Evolutionary conservation across 1,139 yeast genomes (phyloP).

Genomic region (Hyphopichia khmerensis): DNA sequence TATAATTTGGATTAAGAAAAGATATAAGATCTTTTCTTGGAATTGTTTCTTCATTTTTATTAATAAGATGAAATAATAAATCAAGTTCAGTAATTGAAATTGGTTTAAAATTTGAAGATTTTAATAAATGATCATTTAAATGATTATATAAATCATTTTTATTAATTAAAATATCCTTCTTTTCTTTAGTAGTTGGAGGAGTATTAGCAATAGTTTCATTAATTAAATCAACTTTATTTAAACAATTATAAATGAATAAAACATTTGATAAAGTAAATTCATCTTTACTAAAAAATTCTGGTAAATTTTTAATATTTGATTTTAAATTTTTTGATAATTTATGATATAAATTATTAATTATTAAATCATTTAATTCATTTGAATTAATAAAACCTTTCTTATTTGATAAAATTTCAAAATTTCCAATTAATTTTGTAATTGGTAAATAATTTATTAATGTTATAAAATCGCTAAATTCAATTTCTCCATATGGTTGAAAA

Average conservation of each 20-base stretch:
- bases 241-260: conserved; percentile 42
- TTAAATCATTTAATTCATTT: conserved; percentile 34
- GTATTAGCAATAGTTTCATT: conserved; percentile 63
- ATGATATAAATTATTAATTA: conserved; percentile 41
- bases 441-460: conserved; percentile 45
- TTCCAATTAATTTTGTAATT: conserved; percentile 47
- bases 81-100: conserved; percentile 44
- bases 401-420: conserved; percentile 40
- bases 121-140: conserved; percentile 51
- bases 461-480: conserved; percentile 41
- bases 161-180: conserved; percentile 45
- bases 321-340: conserved; percentile 42
- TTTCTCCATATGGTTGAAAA: conserved; percentile 41
- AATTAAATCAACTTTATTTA: conserved; percentile 47
- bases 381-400: conserved; percentile 32
- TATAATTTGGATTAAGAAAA: conserved; percentile 46
- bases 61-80: conserved; percentile 48
- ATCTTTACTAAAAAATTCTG: conserved; percentile 36
- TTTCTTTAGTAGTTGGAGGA: conserved; percentile 46
- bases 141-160: conserved; percentile 43
- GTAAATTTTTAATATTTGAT: conserved; percentile 32
- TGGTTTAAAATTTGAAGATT: conserved; percentile 52
- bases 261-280: conserved; percentile 43
- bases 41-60: conserved; percentile 45
- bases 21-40: conserved; percentile 54